Evolutionary conservation across 768 basidiomycete genomes (phyloP).

Genomic region (Psilocybe azurescens): DNA sequence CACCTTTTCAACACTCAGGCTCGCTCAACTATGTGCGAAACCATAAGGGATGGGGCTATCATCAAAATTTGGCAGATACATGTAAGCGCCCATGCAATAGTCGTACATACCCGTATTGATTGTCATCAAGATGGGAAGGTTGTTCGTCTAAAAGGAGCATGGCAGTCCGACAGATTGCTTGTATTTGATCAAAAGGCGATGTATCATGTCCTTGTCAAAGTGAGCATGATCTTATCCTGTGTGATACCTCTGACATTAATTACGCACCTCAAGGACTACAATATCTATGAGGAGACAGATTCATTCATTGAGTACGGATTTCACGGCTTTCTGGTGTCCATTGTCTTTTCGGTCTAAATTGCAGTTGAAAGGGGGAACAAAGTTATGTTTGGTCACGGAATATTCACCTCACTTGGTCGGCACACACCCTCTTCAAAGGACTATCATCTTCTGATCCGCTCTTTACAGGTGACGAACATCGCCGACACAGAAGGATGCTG

Average conservation of each 20-base stretch:
- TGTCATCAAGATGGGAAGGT: background rate
- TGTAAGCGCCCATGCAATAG: slow-evolving; percentile 27
- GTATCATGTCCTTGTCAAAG: slow-evolving; percentile 49
- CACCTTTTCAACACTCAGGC: background rate
- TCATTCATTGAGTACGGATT: slow-evolving; percentile 24
- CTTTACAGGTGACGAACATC: slow-evolving; percentile 43
- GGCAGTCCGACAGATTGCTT: slow-evolving; percentile 34
- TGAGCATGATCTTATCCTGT: background rate
- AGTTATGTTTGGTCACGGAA: slow-evolving; percentile 32
- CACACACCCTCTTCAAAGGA: background rate
- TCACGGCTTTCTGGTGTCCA: background rate
- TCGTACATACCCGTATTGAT: background rate
- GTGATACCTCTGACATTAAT: background rate
- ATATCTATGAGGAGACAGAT: slow-evolving; percentile 32
- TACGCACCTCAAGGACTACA: slow-evolving; percentile 30
- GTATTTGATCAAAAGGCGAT: slow-evolving; percentile 51
- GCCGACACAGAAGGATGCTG: slow-evolving; percentile 46
- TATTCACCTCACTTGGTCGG: slow-evolving; percentile 31
- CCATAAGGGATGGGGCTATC: slow-evolving; percentile 37
- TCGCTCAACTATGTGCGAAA: background rate
- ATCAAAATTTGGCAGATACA: slow-evolving; percentile 31
- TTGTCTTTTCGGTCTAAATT: background rate
- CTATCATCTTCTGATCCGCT: background rate
- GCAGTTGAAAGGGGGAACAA: slow-evolving; percentile 13
- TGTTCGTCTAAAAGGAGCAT: slow-evolving; percentile 22